Conservation (phyloP, 139 green algal species). For the Picochlorum sp. region DNA sequence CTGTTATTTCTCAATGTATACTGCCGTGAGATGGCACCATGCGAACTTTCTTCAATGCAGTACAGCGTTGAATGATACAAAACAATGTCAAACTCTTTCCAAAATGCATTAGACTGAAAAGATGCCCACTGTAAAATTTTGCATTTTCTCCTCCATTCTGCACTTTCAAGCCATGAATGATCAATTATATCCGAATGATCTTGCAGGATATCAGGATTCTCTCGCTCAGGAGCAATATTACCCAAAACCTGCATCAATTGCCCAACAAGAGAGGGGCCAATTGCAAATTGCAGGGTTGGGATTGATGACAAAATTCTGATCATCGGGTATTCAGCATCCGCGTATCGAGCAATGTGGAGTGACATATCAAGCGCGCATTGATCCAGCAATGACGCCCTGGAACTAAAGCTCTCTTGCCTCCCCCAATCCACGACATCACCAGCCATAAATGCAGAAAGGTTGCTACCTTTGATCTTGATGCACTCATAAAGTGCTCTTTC, state of each 20-base stretch:
- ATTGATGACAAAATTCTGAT: constrained; percentile 42
- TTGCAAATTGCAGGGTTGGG: constrained; percentile 54
- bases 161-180: not conserved
- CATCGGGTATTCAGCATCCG: constrained; percentile 32
- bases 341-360: constrained; percentile 32
- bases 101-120: not conserved
- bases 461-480: constrained; percentile 36
- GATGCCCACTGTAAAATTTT: not conserved
- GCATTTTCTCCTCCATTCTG: not conserved
- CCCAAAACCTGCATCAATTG: constrained; percentile 48
- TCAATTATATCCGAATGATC: too few species aligned
- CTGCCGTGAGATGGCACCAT: not conserved
- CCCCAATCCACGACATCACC: constrained; percentile 36
- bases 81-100: not conserved
- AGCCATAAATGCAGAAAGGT: constrained; percentile 59
- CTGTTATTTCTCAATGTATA: constrained; percentile 19
- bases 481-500: constrained; percentile 73
- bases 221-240: not conserved
- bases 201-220: too few species aligned
- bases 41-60: not conserved
- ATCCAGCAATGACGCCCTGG: constrained; percentile 48
- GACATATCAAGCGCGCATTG: constrained; percentile 35
- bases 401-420: not conserved
- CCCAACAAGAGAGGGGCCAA: constrained; percentile 50
- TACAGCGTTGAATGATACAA: not conserved